Percentiles rank a stretch among this genome's conserved stretches.
Evolutionary conservation across 306 rosid genomes (phyloP).

Genomic region (Abrus pulchellus): DNA sequence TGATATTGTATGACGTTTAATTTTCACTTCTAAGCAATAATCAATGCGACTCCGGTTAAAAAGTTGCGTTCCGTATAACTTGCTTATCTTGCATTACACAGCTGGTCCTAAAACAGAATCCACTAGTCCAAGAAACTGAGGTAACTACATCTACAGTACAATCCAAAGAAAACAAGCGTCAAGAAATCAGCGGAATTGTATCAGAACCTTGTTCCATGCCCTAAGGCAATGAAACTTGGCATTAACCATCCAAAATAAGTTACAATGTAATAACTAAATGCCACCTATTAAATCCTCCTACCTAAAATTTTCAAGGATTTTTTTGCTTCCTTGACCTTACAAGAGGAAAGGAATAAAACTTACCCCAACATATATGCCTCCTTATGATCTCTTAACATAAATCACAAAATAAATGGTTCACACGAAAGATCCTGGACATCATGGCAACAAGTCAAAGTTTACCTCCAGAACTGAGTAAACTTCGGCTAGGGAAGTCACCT

Average conservation of each 20-base stretch:
- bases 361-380: conserved; percentile 13
- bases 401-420: conserved; percentile 27
- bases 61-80: neutral
- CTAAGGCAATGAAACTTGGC: conserved; percentile 26
- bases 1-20: neutral
- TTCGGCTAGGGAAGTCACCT: conserved; percentile 79
- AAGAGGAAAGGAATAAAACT: conserved; percentile 37
- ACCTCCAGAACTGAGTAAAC: conserved; percentile 67
- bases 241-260: conserved; percentile 19
- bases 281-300: conserved; percentile 29
- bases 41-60: neutral
- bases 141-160: conserved; percentile 12
- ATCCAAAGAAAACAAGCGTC: neutral
- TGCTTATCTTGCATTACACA: no score
- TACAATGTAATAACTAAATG: conserved; percentile 15
- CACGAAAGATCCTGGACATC: conserved; percentile 43
- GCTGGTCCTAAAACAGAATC: conserved; percentile 1
- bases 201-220: neutral
- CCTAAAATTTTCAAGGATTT: conserved; percentile 3
- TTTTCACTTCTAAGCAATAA: neutral
- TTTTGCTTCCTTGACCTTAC: conserved; percentile 31
- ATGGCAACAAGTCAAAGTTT: conserved; percentile 76
- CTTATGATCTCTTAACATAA: conserved; percentile 29
- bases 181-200: neutral
- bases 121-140: conserved; percentile 3